Conservation (phyloP, 495 filamentous ascomycete species). For the Tuber brumale region DNA sequence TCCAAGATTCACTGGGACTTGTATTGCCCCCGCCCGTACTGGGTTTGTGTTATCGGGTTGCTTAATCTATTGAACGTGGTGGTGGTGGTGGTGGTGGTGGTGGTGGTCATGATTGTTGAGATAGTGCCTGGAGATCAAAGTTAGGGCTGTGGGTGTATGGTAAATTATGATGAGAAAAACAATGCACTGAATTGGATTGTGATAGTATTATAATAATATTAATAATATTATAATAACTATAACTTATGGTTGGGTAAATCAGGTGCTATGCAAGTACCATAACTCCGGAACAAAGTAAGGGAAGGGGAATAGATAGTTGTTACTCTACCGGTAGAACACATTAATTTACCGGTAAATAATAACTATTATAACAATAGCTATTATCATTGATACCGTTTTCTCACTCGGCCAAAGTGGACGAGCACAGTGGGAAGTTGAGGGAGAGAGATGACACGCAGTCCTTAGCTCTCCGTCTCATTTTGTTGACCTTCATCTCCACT, state of each 20-base stretch:
- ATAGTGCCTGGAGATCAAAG: slow-evolving; percentile 8
- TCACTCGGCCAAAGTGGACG: background rate
- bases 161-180: background rate
- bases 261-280: background rate
- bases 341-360: background rate
- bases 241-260: too few species aligned
- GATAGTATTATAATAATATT: too few species aligned
- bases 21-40: background rate
- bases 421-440: background rate
- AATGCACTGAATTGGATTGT: background rate
- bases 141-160: background rate
- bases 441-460: background rate
- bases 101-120: slow-evolving; percentile 4
- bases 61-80: background rate
- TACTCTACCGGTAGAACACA: background rate
- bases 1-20: background rate
- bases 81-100: slow-evolving; percentile 12
- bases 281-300: background rate
- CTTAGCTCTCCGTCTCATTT: background rate
- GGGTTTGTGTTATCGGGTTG: background rate
- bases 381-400: background rate
- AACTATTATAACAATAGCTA: background rate
- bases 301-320: background rate
- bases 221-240: too few species aligned
- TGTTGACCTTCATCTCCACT: background rate